Evolutionary conservation across 2,329 filamentous ascomycete genomes (phyloP).

Genomic region (Arachnomyces sp.): DNA sequence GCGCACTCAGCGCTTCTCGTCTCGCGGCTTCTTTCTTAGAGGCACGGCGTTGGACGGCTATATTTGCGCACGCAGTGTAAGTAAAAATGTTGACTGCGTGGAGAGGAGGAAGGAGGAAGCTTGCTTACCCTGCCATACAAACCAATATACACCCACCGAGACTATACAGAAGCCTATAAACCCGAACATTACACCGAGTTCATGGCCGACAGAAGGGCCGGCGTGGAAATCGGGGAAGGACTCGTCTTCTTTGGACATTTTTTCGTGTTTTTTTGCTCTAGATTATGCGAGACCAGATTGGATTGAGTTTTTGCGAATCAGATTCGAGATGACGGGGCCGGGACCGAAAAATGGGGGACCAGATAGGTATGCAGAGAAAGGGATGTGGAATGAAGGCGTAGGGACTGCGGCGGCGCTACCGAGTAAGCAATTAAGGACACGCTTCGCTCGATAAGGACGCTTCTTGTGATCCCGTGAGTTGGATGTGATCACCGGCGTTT

Average conservation of each 20-base stretch:
- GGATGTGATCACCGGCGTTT: neutral
- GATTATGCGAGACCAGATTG: neutral
- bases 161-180: slow-evolving; percentile 28
- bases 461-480: too few relatives aligned
- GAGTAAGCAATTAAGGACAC: too few relatives aligned
- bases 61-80: neutral
- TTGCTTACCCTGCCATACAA: slow-evolving; percentile 29
- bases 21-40: slow-evolving; percentile 24
- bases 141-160: slow-evolving; percentile 26
- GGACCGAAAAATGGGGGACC: too few relatives aligned
- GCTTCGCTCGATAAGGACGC: too few relatives aligned
- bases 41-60: slow-evolving; percentile 19
- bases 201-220: slow-evolving; percentile 25
- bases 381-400: too few relatives aligned
- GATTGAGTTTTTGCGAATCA: neutral
- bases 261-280: neutral
- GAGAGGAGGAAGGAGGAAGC: slow-evolving; percentile 3
- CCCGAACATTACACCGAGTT: slow-evolving; percentile 34
- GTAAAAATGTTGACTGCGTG: neutral
- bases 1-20: slow-evolving; percentile 21
- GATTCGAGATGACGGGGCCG: too few relatives aligned
- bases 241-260: neutral
- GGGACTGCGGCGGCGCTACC: too few relatives aligned
- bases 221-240: slow-evolving; percentile 20
- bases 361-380: too few relatives aligned